Base-by-base conservation (phyloP, 768 basidiomycete species). In the Termitomyces heimii region DNA sequence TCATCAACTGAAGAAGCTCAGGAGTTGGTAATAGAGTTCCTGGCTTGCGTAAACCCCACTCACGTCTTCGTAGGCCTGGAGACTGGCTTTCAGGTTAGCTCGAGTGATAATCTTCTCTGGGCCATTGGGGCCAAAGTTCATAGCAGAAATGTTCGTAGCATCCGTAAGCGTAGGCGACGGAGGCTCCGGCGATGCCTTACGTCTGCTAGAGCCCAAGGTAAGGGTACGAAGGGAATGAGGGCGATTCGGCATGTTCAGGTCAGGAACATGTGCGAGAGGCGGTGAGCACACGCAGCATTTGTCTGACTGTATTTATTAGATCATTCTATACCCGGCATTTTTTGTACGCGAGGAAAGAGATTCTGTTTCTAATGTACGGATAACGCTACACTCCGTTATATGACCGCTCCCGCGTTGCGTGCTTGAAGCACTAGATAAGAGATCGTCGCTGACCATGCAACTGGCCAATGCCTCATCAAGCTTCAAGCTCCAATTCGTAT, bases 101-200 rank as follows among this genome's bases (percentile, higher is more conserved):
- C 91, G 77, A 51, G 91, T 92, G 55, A 94, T 92, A 57, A 93
- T 86, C 78, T 89, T 92, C 61, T 82, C 77, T 40, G 88, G 88
- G 7, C 89, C 88, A 63, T 85, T 77, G 48, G 77, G 75, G 32
- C 89, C 89, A 69, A 91, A 88, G 68, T 88, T 82, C 74, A 91
- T 81, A 47, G 81, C 82, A 18, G 92, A 92, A 32, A 78, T 88
- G 66, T 89, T 83, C 10, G 92, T 94, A 24, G 82, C 75, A 20
- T 92, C 90, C 31, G 89, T 87, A 73, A 88, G 91, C 3, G 92
- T 91, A 53, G 92, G 92, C 26, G 92, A 94, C 2, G 89, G 88
- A 16, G 88, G 85, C 37, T 71, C 71, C 54, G 84, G 77, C 6
- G 84, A 68, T 22, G 57, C 40, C 53, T 70, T 73, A 55, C 77